Conservation (phyloP, 352 stramenopile genomes). For the Phytophthora palmivora region DNA sequence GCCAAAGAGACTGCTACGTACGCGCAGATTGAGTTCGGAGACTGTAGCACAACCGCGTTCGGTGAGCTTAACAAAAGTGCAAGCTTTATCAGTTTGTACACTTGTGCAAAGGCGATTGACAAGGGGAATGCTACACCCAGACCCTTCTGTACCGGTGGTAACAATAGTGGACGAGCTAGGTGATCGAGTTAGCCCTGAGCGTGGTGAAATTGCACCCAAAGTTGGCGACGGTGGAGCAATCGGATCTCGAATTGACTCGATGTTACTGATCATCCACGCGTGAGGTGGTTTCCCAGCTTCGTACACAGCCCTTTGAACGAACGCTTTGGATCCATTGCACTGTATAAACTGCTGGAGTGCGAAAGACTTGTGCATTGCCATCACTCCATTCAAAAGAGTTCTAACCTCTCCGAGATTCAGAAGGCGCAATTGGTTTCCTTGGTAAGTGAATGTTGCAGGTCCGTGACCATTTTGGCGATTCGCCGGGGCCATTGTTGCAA, state of each 20-base stretch:
- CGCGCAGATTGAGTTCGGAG: slow-evolving; percentile 73
- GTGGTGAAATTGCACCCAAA: slow-evolving; percentile 18
- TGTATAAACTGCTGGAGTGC: slow-evolving; percentile 76
- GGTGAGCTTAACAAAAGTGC: slow-evolving; percentile 84
- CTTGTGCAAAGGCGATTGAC: slow-evolving; percentile 69
- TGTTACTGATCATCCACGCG: slow-evolving; percentile 88
- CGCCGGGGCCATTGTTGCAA: slow-evolving; percentile 31
- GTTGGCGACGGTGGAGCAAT: slow-evolving; percentile 12
- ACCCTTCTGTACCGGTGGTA: slow-evolving; percentile 9
- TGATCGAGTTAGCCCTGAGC: slow-evolving; percentile 16
- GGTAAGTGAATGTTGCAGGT: slow-evolving; percentile 36
- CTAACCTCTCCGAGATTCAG: slow-evolving; percentile 73
- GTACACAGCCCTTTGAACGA: slow-evolving; percentile 72
- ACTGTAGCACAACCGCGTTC: slow-evolving; percentile 71
- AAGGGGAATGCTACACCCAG: slow-evolving; percentile 32
- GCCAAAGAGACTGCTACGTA: slow-evolving; percentile 29
- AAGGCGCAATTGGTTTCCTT: slow-evolving; percentile 73
- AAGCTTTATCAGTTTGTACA: slow-evolving; percentile 65
- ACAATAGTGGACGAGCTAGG: slow-evolving; percentile 23
- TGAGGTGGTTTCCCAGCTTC: slow-evolving; percentile 63
- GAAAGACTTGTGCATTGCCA: slow-evolving; percentile 69
- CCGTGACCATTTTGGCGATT: slow-evolving; percentile 10
- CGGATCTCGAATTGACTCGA: slow-evolving; percentile 49
- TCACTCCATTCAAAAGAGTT: slow-evolving; percentile 70
- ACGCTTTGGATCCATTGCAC: slow-evolving; percentile 77